These are phyloP conservation scores for Xylariaceae sp. DNA, from an alignment of 2,329 filamentous ascomycete genomes.

Conservation along the genomic window DNA sequence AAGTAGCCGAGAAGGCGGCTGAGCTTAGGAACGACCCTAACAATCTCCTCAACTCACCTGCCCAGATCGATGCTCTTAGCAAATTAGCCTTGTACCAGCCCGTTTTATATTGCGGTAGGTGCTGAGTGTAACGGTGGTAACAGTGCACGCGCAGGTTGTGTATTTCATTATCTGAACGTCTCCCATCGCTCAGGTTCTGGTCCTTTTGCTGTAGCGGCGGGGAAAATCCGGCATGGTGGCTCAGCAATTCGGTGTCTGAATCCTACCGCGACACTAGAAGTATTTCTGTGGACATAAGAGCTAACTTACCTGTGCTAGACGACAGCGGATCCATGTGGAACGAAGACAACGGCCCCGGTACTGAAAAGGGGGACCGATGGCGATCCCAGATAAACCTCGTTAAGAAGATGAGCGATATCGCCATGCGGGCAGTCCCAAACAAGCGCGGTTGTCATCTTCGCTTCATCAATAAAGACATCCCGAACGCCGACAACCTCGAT, in stretches of 20 bases:
- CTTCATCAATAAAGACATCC: conserved; percentile 16
- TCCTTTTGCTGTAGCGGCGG: too few species aligned
- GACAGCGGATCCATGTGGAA: conserved; percentile 22
- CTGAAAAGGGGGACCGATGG: conserved; percentile 18
- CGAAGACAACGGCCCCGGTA: conserved; percentile 12
- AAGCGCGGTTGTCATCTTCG: conserved; percentile 18
- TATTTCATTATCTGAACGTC: too few species aligned
- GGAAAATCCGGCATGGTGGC: too few species aligned
- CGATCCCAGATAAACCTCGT: conserved; percentile 14
- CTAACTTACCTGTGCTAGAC: conserved; percentile 3
- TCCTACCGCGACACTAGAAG: too few species aligned
- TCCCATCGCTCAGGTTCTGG: too few species aligned
- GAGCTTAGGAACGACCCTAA: conserved; percentile 15
- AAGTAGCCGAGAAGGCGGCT: conserved; percentile 17
- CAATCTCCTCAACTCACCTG: conserved; percentile 14
- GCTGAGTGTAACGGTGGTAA: too few species aligned
- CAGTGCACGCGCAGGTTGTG: too few species aligned
- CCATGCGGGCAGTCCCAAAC: conserved; percentile 15
- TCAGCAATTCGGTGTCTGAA: too few species aligned
- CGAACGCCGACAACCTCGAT: conserved; percentile 13
- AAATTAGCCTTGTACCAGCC: conserved; percentile 20
- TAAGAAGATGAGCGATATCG: conserved; percentile 16
- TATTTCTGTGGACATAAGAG: too few species aligned
- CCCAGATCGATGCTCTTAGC: conserved; percentile 14
- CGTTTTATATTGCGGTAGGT: conserved; percentile 17